Conservation (phyloP, 805 yeast genomes). For the Yarrowia divulgata region DNA sequence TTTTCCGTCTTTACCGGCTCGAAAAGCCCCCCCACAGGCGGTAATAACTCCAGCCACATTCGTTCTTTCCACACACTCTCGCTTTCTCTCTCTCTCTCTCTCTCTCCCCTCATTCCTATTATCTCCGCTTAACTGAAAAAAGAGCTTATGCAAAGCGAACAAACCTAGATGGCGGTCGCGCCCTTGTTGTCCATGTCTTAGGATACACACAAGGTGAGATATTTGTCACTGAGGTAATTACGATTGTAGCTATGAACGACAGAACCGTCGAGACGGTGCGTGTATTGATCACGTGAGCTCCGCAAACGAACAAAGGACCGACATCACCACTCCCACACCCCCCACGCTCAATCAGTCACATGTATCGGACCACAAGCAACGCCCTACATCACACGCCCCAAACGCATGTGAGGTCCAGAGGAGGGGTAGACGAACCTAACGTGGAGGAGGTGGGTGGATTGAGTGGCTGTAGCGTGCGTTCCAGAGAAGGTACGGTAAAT, state of each 20-base stretch:
- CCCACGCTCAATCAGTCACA: background rate
- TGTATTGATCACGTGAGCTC: too few relatives aligned
- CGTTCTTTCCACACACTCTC: background rate
- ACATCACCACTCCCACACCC: too few relatives aligned
- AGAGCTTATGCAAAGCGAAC: slow-evolving; percentile 31
- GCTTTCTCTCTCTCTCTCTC: background rate
- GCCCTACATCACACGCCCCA: slow-evolving; percentile 27
- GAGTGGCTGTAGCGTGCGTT: too few relatives aligned
- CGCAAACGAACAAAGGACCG: too few relatives aligned
- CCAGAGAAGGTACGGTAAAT: background rate
- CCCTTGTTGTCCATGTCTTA: slow-evolving; percentile 21
- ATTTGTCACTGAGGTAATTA: slow-evolving; percentile 34
- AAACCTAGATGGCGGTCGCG: background rate
- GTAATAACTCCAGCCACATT: background rate
- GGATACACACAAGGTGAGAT: slow-evolving; percentile 14
- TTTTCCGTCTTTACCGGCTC: too few relatives aligned
- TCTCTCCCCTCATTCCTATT: slow-evolving; percentile 29
- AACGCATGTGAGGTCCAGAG: slow-evolving; percentile 17
- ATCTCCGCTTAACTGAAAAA: slow-evolving; percentile 28
- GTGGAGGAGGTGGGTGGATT: background rate
- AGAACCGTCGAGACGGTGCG: background rate
- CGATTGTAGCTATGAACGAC: background rate
- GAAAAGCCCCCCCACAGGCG: background rate
- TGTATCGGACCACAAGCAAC: slow-evolving; percentile 1
- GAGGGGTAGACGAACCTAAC: slow-evolving; percentile 17